Conservation (phyloP, 2,329 filamentous ascomycete genomes). For the Colletotrichum liaoningense region DNA sequence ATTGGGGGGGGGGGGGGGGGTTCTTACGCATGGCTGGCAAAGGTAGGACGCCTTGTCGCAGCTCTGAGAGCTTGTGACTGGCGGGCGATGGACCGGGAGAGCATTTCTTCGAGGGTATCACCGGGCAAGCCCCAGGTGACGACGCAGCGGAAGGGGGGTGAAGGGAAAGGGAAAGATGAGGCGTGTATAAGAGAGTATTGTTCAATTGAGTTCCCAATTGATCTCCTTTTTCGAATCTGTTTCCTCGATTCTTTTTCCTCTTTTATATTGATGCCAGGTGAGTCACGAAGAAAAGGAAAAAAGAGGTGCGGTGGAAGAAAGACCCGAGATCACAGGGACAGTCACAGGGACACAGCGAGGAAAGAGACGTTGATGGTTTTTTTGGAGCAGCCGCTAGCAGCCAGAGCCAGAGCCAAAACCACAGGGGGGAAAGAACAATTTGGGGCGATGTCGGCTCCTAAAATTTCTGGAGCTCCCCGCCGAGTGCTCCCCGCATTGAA, state of each 20-base stretch:
- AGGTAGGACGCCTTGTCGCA: slow-evolving; percentile 36
- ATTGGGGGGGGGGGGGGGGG: not conserved
- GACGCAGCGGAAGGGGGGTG: not conserved
- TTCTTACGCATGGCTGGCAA: slow-evolving; percentile 39
- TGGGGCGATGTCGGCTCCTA: slow-evolving; percentile 46
- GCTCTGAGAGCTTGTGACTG: slow-evolving; percentile 40
- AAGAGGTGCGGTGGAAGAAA: slow-evolving; percentile 14
- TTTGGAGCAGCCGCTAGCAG: not conserved
- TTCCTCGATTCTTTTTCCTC: slow-evolving; percentile 11
- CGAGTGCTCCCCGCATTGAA: slow-evolving; percentile 40
- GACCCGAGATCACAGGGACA: slow-evolving; percentile 44
- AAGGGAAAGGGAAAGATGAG: not conserved
- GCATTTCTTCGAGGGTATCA: slow-evolving; percentile 36
- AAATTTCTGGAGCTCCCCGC: slow-evolving; percentile 43
- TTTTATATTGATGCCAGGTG: slow-evolving; percentile 23
- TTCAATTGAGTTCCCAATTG: slow-evolving; percentile 5
- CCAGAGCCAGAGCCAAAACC: not conserved
- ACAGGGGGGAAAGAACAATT: slow-evolving; percentile 32
- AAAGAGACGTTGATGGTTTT: slow-evolving; percentile 11
- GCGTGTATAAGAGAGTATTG: not conserved
- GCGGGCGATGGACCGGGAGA: slow-evolving; percentile 36
- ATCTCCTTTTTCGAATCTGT: not conserved
- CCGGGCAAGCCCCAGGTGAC: slow-evolving; percentile 2
- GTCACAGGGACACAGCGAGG: slow-evolving; percentile 42
- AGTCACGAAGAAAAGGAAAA: slow-evolving; percentile 34